Evolutionary conservation across 768 basidiomycete species (phyloP).

Genomic region (Leccinum fibrillosum): DNA sequence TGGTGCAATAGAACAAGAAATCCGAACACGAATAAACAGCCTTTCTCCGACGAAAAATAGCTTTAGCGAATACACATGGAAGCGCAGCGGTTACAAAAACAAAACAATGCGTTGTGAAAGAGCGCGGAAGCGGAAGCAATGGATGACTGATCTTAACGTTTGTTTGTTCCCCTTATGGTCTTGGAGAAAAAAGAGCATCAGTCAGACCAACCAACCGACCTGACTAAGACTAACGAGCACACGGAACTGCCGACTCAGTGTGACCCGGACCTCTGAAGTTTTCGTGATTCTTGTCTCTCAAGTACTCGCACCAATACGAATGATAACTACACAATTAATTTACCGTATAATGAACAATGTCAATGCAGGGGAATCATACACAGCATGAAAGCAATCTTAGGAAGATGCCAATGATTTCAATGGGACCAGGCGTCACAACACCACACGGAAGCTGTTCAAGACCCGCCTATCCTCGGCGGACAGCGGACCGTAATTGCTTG

Average conservation of each 20-base stretch:
- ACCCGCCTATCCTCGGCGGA: slow-evolving; percentile 57
- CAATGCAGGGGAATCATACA: slow-evolving; percentile 5
- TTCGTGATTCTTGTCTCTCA: neutral
- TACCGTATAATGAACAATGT: neutral
- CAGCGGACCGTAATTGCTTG: slow-evolving; percentile 37
- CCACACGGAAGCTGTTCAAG: slow-evolving; percentile 54
- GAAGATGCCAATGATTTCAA: slow-evolving; percentile 4
- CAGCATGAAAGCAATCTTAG: neutral
- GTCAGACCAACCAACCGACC: neutral
- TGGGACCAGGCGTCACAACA: slow-evolving; percentile 34
- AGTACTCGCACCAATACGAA: neutral
- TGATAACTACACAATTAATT: slow-evolving; percentile 1
- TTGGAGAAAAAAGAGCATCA: neutral
- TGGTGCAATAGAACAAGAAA: neutral
- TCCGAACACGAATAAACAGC: neutral
- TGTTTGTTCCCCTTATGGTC: neutral
- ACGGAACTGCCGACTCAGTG: neutral
- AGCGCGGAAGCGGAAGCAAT: neutral
- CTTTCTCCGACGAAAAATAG: neutral
- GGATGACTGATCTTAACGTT: neutral
- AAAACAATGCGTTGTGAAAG: neutral
- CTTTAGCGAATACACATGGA: neutral
- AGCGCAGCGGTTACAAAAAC: neutral
- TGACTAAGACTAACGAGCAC: neutral
- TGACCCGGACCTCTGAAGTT: neutral